These are phyloP conservation scores for Aphanocladium album DNA, from an alignment of 2,329 filamentous ascomycete genomes.

Conservation along the genomic window DNA sequence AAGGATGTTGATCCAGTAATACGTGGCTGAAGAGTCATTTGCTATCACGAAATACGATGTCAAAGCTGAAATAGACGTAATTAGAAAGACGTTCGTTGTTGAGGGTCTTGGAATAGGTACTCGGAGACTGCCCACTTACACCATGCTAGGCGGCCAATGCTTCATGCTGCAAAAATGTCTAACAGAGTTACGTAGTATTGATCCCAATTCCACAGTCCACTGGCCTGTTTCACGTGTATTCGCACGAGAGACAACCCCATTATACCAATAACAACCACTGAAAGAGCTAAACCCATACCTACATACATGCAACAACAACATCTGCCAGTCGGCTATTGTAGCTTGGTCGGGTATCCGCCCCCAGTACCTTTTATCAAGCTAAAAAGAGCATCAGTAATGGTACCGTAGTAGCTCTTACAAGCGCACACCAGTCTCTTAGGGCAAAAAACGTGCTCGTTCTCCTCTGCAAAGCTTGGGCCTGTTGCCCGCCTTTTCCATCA, in stretches of 20 bases:
- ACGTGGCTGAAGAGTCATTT: not conserved
- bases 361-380: not conserved
- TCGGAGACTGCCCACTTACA: not conserved
- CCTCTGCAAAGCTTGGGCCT: not conserved
- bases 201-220: not conserved
- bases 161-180: not conserved
- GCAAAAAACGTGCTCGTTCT: not conserved
- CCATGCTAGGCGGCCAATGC: not conserved
- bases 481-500: not conserved
- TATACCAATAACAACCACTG: not conserved
- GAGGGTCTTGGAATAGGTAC: not conserved
- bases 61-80: not conserved
- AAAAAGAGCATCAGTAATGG: not conserved
- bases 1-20: not conserved
- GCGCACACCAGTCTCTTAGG: not conserved
- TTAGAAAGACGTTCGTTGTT: not conserved
- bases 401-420: not conserved
- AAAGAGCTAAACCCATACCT: not conserved
- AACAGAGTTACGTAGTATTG: not conserved
- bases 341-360: not conserved
- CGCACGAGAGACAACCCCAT: not conserved
- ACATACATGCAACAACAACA: not conserved
- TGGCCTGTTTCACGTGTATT: not conserved
- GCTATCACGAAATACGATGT: not conserved
- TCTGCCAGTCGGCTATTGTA: not conserved